Conservation (phyloP, 1,284 basidiomycete genomes). For the Puccinia polysora region DNA sequence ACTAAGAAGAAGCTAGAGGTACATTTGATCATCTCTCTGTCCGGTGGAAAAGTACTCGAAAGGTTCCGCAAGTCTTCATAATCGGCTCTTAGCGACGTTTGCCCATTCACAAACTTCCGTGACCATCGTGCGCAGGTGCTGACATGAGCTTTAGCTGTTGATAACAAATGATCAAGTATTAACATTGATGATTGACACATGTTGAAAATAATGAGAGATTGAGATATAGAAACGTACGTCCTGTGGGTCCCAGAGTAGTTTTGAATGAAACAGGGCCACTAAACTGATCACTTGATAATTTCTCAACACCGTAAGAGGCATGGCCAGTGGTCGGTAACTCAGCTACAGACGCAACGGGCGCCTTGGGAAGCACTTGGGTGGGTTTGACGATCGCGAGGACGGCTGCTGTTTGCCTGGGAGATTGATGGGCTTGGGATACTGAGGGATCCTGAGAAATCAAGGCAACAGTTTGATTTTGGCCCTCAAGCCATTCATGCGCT, state of each 20-base stretch:
- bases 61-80: conserved; percentile 55
- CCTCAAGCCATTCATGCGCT: conserved; percentile 52
- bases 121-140: conserved; percentile 52
- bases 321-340: conserved; percentile 47
- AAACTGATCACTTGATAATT: neutral
- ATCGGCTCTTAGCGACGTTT: conserved; percentile 55
- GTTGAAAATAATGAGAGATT: neutral
- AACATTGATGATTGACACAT: neutral
- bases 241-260: neutral
- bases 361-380: neutral
- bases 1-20: conserved; percentile 53
- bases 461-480: conserved; percentile 50
- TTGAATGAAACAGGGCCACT: conserved; percentile 3
- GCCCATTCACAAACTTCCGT: conserved; percentile 55
- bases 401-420: conserved; percentile 47
- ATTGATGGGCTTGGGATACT: conserved; percentile 44
- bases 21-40: conserved; percentile 52
- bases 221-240: neutral
- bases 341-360: conserved; percentile 43
- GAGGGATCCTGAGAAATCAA: conserved; percentile 50
- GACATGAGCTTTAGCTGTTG: conserved; percentile 7
- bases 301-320: neutral
- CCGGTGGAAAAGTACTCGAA: conserved; percentile 53
- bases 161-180: too few relatives aligned
- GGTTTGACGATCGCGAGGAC: conserved; percentile 10